Evolutionary conservation across 106 monocot species (phyloP).

Genomic region (Posidonia australis): DNA sequence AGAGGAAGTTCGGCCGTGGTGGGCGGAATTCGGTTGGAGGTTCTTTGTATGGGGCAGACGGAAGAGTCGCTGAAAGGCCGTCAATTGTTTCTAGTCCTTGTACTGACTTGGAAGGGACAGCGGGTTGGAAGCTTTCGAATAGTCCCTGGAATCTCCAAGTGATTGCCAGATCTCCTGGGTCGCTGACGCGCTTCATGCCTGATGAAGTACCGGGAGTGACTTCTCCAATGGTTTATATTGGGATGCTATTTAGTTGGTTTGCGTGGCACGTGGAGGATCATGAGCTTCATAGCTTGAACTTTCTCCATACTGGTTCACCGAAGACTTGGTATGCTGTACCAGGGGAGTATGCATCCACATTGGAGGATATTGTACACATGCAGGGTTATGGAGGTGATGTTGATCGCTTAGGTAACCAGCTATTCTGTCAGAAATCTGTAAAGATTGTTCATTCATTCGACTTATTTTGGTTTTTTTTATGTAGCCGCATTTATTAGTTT

Average conservation of each 20-base stretch:
- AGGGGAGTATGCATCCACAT: slow-evolving; percentile 37
- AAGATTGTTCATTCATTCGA: slow-evolving; percentile 1
- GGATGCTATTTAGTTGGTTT: slow-evolving; percentile 98
- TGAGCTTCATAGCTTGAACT: slow-evolving; percentile 95
- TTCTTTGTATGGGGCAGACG: neutral
- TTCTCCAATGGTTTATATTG: slow-evolving; percentile 95
- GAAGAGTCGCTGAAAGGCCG: neutral
- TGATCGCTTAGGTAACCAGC: slow-evolving; percentile 53
- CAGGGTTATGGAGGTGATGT: slow-evolving; percentile 66
- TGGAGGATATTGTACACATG: slow-evolving; percentile 69
- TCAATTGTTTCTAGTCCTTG: neutral
- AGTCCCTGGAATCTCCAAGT: slow-evolving; percentile 96
- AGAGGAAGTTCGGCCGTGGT: slow-evolving; percentile 11
- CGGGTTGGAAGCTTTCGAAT: slow-evolving; percentile 67
- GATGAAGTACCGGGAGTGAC: slow-evolving; percentile 96
- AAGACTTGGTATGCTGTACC: slow-evolving; percentile 99
- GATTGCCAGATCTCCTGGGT: slow-evolving; percentile 75
- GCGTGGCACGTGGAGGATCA: slow-evolving; percentile 99
- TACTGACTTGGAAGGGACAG: slow-evolving; percentile 26
- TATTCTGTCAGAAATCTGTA: slow-evolving; percentile 9
- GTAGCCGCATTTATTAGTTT: slow-evolving; percentile 68
- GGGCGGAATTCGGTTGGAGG: neutral
- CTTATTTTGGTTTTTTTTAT: slow-evolving; percentile 5
- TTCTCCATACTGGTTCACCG: slow-evolving; percentile 75
- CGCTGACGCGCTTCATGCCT: slow-evolving; percentile 84